Evolutionary conservation across 352 stramenopile species (phyloP), one percentile per base, ranked within the genome.

Genomic region (Phytophthora citricola): DNA sequence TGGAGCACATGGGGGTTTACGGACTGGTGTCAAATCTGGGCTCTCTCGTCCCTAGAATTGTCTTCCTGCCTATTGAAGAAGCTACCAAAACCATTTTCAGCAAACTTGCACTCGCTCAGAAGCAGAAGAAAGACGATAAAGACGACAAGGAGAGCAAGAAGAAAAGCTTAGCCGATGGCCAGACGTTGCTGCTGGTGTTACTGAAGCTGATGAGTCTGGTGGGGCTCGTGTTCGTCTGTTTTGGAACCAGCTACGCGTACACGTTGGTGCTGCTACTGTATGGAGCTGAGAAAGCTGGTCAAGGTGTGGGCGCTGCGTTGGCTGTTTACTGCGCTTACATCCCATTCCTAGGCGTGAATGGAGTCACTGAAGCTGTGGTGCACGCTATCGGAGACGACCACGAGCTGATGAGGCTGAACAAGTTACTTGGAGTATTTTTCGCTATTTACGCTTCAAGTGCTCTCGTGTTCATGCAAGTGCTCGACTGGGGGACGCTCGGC

Each of bases 61-160:
- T 99, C 2, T 97, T 99, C 51, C 82, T 99, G 69, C 97, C 97
- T 4, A 76, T 99, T 14, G 97, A 99, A 79, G 97, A 99, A 66
- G 97, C 97, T 20, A 96, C 86, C 8, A 93, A 98, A 71, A 87
- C 92, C 20, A 92, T 99, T 50, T 95, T 99, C 58, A 98, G 91
- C 77, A 98, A 98, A 57, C 78, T 97, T 39, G 78, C 81, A 10
- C 59, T 76, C 15, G 58, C 56, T 59, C 60, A 74, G 61, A 66
- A 55, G 47, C 59, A 69, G 17, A 58, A 51, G 52, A 61, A 34
- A n/a, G 46, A 47, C 10, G 12, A 47, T 2, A 51, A 68, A 24
- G 49, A 71, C 6, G 38, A 61, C 0, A 51, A 56, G 17, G 63
- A 63, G 11, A 61, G 12, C 39, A 75, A 71, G 68, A 75, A 54